Evolutionary conservation across 306 rosid genomes (phyloP), one percentile per base, ranked within the genome.

Genomic region (Ceratonia siliqua): DNA sequence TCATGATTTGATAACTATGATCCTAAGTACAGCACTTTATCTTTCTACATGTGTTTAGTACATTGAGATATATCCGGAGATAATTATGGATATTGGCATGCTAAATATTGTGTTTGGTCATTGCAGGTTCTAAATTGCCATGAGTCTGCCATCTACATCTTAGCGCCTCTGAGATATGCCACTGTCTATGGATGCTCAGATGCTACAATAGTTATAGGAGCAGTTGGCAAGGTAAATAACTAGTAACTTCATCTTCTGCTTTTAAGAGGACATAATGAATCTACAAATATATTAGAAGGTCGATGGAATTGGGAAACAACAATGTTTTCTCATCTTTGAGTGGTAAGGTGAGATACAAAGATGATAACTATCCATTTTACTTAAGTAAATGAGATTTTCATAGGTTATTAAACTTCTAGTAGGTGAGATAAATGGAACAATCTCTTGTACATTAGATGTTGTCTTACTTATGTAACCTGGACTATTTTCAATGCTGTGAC

Each of bases 151-250:
- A 67, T 82, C 62, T 82, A 82, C 56, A 71, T 82, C 72, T 53
- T 95, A 90, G 97, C 98, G 48, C 98, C 99, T 74, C 68, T 95
- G 90, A 85, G 89, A 86, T 95, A 89, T 63, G 98, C 93, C 76
- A 95, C 97, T 38, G 80, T 95, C 67, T 89, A 92, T 86, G 99
- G 99, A 73, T 90, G 98, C 86, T 95, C 99, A 46, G 99, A 95
- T 89, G 83, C 96, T 66, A 95, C 99, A 36, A 85, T 95, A 62
- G 91, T 95, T 77, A 71, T 95, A 70, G 99, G 99, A 79, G 98
- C 99, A 58, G 97, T 95, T 79, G 99, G 99, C 77, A 95, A 92
- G 98, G 99, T 95, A 88, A 88, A 88, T 56, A 20, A n/a, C 25
- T 63, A 67, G 42, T 48, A 52, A 57, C 62, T 35, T 27, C 15